Percentiles rank a stretch among this genome's conserved stretches.
Conservation (phyloP, 306 rosid genomes). For the Dryas octopetala region DNA sequence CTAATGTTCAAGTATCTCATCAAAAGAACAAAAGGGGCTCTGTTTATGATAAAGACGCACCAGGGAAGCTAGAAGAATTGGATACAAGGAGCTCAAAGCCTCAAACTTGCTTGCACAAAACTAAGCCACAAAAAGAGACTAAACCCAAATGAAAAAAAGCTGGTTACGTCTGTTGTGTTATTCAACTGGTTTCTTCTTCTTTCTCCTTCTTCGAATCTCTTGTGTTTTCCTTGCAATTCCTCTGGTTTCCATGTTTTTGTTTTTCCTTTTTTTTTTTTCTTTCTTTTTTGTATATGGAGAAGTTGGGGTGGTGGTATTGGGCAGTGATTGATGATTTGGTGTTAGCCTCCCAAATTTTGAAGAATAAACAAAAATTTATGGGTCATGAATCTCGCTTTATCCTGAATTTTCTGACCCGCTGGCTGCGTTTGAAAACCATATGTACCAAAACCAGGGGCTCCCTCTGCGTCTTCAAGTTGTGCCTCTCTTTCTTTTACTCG, state of each 20-base stretch:
- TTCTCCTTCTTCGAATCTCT: constrained; percentile 21
- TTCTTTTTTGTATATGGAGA: neutral
- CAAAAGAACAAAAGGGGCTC: neutral
- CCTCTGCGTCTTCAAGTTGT: constrained; percentile 24
- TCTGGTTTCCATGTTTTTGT: constrained; percentile 23
- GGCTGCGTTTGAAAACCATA: constrained; percentile 33
- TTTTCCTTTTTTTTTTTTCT: constrained; percentile 20
- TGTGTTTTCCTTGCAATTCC: constrained; percentile 21
- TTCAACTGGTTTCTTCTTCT: constrained; percentile 31
- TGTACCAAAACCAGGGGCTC: constrained; percentile 13
- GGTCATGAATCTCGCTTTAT: constrained; percentile 50
- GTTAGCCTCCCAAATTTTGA: constrained; percentile 27
- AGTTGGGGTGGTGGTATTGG: constrained; percentile 11
- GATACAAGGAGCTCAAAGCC: neutral
- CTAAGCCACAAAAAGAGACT: neutral
- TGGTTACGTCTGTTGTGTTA: neutral
- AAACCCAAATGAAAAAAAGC: constrained; percentile 12
- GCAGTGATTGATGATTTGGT: constrained; percentile 32
- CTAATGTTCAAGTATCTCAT: no score
- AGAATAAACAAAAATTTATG: constrained; percentile 37
- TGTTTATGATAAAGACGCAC: constrained; percentile 6
- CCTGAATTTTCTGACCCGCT: constrained; percentile 49
- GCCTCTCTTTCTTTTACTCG: constrained; percentile 23
- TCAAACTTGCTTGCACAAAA: constrained; percentile 14
- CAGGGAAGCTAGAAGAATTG: neutral